These are phyloP conservation scores for Brettanomyces anomalus DNA, from an alignment of 805 yeast genomes.

Conservation along the genomic window DNA sequence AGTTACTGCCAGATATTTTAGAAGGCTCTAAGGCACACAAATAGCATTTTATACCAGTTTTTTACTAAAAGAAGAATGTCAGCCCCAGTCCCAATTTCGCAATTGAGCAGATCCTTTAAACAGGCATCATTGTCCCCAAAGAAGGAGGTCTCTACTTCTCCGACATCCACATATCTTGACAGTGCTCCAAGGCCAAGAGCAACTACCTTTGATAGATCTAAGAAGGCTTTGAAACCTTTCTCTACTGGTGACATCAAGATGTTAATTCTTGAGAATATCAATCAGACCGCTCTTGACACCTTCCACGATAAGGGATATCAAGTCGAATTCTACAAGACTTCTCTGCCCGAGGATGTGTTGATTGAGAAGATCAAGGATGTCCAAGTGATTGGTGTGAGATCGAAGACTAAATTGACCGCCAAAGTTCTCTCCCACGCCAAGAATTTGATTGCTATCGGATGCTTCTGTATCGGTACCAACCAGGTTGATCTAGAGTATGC, in stretches of 20 bases:
- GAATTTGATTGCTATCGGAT: conserved; percentile 84
- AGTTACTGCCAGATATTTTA: no score
- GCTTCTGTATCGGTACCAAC: conserved; percentile 99
- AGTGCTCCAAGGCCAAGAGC: conserved; percentile 37
- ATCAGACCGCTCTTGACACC: conserved; percentile 82
- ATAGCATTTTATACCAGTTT: neutral
- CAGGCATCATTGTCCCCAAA: conserved; percentile 40
- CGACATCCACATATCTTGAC: conserved; percentile 58
- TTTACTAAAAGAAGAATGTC: conserved; percentile 35
- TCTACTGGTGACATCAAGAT: conserved; percentile 93
- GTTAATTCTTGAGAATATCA: conserved; percentile 84
- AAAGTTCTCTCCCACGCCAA: conserved; percentile 77
- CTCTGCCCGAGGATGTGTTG: conserved; percentile 86
- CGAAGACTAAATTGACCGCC: conserved; percentile 84
- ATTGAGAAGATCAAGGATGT: conserved; percentile 89
- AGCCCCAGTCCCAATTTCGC: conserved; percentile 56
- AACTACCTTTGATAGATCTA: conserved; percentile 34
- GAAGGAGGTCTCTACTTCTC: conserved; percentile 60
- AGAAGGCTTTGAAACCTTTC: conserved; percentile 84
- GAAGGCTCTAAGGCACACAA: no score
- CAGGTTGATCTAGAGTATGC: conserved; percentile 93
- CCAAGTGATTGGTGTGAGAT: conserved; percentile 96
- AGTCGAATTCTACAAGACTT: conserved; percentile 86
- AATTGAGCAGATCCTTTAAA: conserved; percentile 46
- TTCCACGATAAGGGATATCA: conserved; percentile 90